Evolutionary conservation across 31 red algal genomes (phyloP).

Genomic region (Odonthalia washingtoniensis): DNA sequence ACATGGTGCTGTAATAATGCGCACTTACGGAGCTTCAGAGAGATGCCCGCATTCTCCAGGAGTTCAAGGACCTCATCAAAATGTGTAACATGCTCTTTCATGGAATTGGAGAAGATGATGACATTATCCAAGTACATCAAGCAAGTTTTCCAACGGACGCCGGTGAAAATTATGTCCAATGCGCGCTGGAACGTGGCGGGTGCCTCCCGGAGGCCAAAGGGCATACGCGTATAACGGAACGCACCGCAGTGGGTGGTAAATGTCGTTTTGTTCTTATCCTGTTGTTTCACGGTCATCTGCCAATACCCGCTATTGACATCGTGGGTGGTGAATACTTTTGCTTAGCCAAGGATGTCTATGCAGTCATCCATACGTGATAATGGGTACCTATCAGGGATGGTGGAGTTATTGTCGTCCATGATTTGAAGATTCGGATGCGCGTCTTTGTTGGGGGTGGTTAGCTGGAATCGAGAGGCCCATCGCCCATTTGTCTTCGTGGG

Average conservation of each 20-base stretch:
- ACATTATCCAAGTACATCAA: conserved; percentile 52
- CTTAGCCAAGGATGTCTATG: too few relatives aligned
- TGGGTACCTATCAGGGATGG: too few relatives aligned
- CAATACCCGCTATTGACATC: conserved; percentile 61
- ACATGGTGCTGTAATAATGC: conserved; percentile 21
- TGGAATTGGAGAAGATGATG: conserved; percentile 25
- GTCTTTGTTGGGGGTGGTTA: too few relatives aligned
- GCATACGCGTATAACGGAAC: conserved; percentile 33
- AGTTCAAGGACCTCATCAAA: conserved; percentile 11
- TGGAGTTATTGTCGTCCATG: too few relatives aligned
- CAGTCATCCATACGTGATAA: too few relatives aligned
- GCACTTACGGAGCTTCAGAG: conserved; percentile 39
- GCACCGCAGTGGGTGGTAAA: conserved; percentile 32
- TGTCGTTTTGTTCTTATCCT: conserved; percentile 33
- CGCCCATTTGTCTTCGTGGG: too few relatives aligned
- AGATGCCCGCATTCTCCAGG: conserved; percentile 7
- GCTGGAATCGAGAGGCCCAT: too few relatives aligned
- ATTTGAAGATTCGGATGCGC: too few relatives aligned
- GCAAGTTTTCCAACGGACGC: conserved; percentile 20
- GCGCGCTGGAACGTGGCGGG: conserved; percentile 40
- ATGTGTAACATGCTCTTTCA: conserved; percentile 29
- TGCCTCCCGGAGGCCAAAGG: conserved; percentile 45
- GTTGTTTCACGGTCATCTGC: conserved; percentile 38
- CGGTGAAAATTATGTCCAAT: conserved; percentile 23
- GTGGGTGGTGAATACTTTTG: too few relatives aligned